Evolutionary conservation across 2,329 filamentous ascomycete species (phyloP).

Genomic region (Penicillium sp.): DNA sequence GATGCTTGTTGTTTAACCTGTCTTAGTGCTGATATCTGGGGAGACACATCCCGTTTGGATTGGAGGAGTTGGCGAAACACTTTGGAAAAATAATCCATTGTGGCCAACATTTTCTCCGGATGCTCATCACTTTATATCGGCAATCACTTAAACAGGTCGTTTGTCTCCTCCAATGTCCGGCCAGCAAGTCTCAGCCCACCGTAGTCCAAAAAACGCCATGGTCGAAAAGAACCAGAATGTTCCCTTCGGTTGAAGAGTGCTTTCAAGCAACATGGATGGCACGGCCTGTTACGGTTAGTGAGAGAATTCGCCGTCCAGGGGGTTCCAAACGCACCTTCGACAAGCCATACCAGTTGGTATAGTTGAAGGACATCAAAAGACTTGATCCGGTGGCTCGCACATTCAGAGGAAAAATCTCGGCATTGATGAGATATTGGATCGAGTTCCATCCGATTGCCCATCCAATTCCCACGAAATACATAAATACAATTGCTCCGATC

Average conservation of each 20-base stretch:
- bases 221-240: conserved; percentile 77
- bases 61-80: background rate
- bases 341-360: conserved; percentile 42
- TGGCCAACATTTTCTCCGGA: background rate
- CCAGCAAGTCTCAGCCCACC: conserved; percentile 74
- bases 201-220: conserved; percentile 69
- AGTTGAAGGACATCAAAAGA: conserved; percentile 55
- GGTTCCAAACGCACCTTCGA: background rate
- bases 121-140: background rate
- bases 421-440: conserved; percentile 54
- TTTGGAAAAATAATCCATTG: background rate
- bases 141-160: conserved; percentile 11
- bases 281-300: conserved; percentile 16
- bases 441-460: conserved; percentile 58
- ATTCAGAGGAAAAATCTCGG: conserved; percentile 53
- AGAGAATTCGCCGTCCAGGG: background rate
- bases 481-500: conserved; percentile 50
- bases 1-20: background rate
- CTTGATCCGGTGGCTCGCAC: conserved; percentile 52
- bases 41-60: background rate
- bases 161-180: conserved; percentile 42
- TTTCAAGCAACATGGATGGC: conserved; percentile 30
- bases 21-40: background rate
- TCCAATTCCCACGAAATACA: conserved; percentile 53
- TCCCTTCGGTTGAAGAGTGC: conserved; percentile 56